phyloP scores from a whole-genome alignment of 306 rosid genomes.

The Vicia villosa region DNA sequence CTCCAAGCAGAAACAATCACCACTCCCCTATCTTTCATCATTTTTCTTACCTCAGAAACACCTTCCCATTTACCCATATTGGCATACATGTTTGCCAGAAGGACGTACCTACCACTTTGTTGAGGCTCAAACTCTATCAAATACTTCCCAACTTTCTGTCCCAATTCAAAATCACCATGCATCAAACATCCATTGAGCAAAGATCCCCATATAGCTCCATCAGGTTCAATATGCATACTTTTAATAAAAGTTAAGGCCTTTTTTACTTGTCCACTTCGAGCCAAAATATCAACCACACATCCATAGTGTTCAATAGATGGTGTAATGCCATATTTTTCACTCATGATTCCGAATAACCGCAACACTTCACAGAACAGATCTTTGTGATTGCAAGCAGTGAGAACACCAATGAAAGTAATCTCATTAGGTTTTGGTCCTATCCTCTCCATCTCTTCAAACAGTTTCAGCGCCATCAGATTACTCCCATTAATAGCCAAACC shows the following conservation, averaged over 20 bases:
- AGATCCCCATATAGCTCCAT: slow-evolving; percentile 48
- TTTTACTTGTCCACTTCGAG: slow-evolving; percentile 44
- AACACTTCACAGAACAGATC: slow-evolving; percentile 35
- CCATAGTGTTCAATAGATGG: slow-evolving; percentile 64
- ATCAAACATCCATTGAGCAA: slow-evolving; percentile 55
- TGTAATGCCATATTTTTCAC: slow-evolving; percentile 45
- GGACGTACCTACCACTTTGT: slow-evolving; percentile 58
- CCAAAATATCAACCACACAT: slow-evolving; percentile 61
- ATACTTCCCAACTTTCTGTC: slow-evolving; percentile 48
- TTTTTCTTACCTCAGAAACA: slow-evolving; percentile 47
- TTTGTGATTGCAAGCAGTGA: slow-evolving; percentile 59
- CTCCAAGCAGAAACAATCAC: slow-evolving; percentile 47
- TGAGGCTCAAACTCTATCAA: slow-evolving; percentile 54
- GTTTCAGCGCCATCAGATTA: slow-evolving; percentile 44
- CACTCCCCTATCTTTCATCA: slow-evolving; percentile 51
- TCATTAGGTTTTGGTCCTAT: slow-evolving; percentile 60
- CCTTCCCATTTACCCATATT: slow-evolving; percentile 51
- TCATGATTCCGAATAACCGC: slow-evolving; percentile 44
- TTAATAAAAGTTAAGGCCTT: slow-evolving; percentile 45
- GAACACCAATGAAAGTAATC: slow-evolving; percentile 57
- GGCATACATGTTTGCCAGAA: slow-evolving; percentile 54
- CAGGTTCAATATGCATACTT: slow-evolving; percentile 49
- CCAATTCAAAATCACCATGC: slow-evolving; percentile 58
- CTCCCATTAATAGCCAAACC: slow-evolving; percentile 50
- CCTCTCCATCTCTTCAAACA: slow-evolving; percentile 52